Conservation (phyloP, 2,329 filamentous ascomycete species). For the Aureobasidium zeae region DNA sequence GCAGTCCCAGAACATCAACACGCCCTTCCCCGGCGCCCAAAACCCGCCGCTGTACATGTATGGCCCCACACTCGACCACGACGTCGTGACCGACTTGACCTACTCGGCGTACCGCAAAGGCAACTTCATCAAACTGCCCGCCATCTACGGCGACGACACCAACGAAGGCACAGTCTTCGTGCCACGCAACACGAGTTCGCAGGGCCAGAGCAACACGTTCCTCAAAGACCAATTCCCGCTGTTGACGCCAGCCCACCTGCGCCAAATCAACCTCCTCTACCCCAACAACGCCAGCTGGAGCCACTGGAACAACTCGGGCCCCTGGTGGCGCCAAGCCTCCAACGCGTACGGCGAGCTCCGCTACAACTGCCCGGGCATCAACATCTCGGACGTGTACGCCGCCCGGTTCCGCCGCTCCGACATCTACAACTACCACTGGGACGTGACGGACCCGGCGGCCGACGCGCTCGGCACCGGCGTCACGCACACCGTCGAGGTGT, state of each 20-base stretch:
- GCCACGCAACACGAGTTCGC: conserved; percentile 40
- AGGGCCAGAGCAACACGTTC: conserved; percentile 45
- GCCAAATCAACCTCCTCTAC: conserved; percentile 46
- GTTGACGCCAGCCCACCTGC: conserved; percentile 43
- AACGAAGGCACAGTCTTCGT: conserved; percentile 59
- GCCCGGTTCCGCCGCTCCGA: not conserved
- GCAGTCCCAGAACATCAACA: conserved; percentile 38
- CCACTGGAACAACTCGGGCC: conserved; percentile 40
- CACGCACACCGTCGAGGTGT: conserved; percentile 56
- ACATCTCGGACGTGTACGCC: conserved; percentile 38
- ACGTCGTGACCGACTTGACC: conserved; percentile 44
- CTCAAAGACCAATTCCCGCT: conserved; percentile 50
- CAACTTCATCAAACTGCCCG: conserved; percentile 43
- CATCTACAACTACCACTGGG: conserved; percentile 45
- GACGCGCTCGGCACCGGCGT: conserved; percentile 51
- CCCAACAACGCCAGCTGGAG: conserved; percentile 26
- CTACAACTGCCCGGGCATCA: conserved; percentile 55
- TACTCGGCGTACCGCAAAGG: conserved; percentile 40
- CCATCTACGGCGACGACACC: conserved; percentile 48
- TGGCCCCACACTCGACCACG: conserved; percentile 42
- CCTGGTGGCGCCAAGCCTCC: conserved; percentile 50
- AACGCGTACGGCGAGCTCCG: conserved; percentile 56
- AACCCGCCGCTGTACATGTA: conserved; percentile 42
- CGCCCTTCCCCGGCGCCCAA: conserved; percentile 37
- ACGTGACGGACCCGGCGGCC: conserved; percentile 52